Base-by-base conservation (phyloP, 805 yeast genomes). In the Sporopachydermia lactativora region DNA sequence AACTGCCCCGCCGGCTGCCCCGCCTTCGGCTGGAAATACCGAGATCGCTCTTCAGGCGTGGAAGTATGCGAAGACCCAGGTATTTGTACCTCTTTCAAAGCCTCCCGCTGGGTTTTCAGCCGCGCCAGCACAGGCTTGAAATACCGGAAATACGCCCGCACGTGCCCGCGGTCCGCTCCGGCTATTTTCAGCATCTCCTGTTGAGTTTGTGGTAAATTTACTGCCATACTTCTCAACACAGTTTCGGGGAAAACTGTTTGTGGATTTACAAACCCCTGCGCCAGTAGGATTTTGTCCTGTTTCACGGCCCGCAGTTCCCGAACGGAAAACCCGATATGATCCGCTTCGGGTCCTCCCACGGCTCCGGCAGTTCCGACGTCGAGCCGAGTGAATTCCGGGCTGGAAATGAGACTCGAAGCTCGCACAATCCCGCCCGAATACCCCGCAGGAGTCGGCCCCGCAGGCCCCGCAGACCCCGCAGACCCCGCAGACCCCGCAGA, bases 181-280 rank as follows among this genome's bases (percentile, higher is more conserved):
- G 50, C 54, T 38, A 74, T 48, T 39, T 50, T 53, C 4, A 61
- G 55, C 52, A 63, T 79, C 35, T 66, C 78, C 14, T 50, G 53
- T 37, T 66, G 65, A 13, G 65, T 67, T 2, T 64, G 61, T 1
- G 86, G 85, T 19, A 78, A 59, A 39, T 58, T 61, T 15, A 53
- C 46, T 0, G 82, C 74, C 75, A 78, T 68, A 36, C 73, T 76
- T 44, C 65, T 24, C 13, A 24, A 8, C 8, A 24, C 31, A 24
- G 31, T 8, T 8, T 24, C 31, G 8, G 31, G 31, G n/a, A 24
- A 24, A 8, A 24, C 31, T 8, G 31, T 8, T 8, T 24, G 8
- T 8, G 31, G 13, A 24, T 24, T 24, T 24, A 24, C 31, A 24
- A 24, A 24, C 31, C n/a, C n/a, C 31, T 24, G 31, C 13, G n/a